Evolutionary conservation across 306 rosid species (phyloP), one percentile per base, ranked within the genome.

Genomic region (Arachis hypogaea): DNA sequence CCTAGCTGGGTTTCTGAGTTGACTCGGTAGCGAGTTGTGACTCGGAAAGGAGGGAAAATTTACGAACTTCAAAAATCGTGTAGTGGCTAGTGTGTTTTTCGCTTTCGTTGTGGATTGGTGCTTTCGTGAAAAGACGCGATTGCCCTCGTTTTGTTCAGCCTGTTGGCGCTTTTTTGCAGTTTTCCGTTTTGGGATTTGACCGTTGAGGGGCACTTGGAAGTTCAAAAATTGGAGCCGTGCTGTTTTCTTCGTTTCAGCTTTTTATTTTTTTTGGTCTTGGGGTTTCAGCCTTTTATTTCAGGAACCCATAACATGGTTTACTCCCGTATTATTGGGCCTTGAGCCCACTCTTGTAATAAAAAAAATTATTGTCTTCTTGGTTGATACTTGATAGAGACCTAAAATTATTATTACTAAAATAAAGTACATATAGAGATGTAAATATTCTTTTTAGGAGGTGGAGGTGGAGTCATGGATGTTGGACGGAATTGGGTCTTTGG

Each of bases 21-120:
- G 16, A 45, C 59, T 40, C 11, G 16, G 16, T 36, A 45, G 29
- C 6, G 4, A 33, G 16, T 36, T 54, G 29, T 4, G 4, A 33
- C 28, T 49, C 7, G 66, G 55, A 43, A 4, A 6, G 72, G 83
- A 79, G 85, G 85, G 86, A 71, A 70, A 58, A 3, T 9, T 11
- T 29, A 69, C 51, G 54, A 0, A 11, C 45, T 76, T 76, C 75
- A 59, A 70, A 52, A 52, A 52, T 52, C 58, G 29, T 22, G 4
- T 6, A 9, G 28, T 22, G 28, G 28, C 28, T 7, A 5, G 1
- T n/a, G 7, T 14, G 16, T 7, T 6, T 1, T 14, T 52, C 22
- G 10, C 7, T 11, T 5, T 10, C 6, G 29, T 75, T 44, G 7
- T 4, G 22, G 7, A 52, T 8, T 0, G 9, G 18, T 0, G 10